phyloP scores from a whole-genome alignment of 495 filamentous ascomycete species.

The Cercophora samala region DNA sequence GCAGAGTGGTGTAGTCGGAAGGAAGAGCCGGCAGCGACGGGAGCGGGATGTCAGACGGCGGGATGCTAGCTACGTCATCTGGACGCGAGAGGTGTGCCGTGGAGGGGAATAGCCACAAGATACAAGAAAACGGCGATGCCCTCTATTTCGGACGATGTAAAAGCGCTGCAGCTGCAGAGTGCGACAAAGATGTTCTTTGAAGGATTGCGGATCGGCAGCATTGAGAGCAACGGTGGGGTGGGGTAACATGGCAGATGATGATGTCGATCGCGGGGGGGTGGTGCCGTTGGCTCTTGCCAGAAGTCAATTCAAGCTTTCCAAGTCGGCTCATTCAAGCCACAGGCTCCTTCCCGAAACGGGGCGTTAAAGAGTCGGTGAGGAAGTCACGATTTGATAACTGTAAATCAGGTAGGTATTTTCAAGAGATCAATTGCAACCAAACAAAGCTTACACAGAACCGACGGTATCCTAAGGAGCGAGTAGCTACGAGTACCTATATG shows the following conservation, averaged over 20 bases:
- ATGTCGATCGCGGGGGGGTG: neutral
- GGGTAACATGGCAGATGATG: neutral
- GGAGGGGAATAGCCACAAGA: neutral
- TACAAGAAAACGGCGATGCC: neutral
- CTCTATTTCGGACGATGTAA: neutral
- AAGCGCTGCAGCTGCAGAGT: neutral
- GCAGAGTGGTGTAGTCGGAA: neutral
- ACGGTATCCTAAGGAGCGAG: neutral
- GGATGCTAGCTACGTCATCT: neutral
- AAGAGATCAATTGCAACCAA: neutral
- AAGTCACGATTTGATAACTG: neutral
- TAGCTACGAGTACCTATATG: neutral
- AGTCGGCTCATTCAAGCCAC: neutral
- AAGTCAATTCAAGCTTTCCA: neutral
- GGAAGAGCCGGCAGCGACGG: neutral
- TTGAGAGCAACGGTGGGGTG: neutral
- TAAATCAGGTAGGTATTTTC: neutral
- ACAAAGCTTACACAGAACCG: neutral
- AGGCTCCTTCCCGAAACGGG: neutral
- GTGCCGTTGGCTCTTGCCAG: neutral
- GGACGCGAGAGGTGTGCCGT: neutral
- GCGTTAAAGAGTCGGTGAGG: neutral
- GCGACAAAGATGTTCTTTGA: neutral
- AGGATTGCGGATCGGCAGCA: neutral
- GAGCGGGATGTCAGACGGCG: neutral